Percentiles rank a stretch among this genome's conserved stretches.
Evolutionary conservation across 75 land plant genomes (phyloP).

Genomic region (Picea glauca): DNA sequence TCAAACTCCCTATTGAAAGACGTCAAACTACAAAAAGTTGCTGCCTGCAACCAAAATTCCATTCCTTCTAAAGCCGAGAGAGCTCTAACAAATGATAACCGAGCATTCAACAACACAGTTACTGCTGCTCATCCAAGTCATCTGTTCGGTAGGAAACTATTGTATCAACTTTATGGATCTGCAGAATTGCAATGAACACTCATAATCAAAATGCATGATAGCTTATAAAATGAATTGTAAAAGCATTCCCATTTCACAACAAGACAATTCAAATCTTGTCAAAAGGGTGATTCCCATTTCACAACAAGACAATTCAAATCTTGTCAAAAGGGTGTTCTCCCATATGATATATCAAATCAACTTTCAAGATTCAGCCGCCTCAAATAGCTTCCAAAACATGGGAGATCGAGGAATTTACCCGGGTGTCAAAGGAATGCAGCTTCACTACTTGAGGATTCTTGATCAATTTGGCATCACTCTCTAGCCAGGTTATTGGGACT

Average conservation of each 20-base stretch:
- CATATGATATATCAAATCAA: not conserved
- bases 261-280: not conserved
- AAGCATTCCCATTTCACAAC: not conserved
- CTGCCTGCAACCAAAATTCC: not conserved
- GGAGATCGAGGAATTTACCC: slow-evolving; percentile 32
- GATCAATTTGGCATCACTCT: slow-evolving; percentile 93
- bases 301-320: not conserved
- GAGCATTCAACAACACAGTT: not conserved
- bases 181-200: slow-evolving; percentile 22
- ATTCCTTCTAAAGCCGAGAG: not conserved
- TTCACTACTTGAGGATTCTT: slow-evolving; percentile 91
- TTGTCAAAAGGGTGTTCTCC: not conserved
- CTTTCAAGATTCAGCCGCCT: not conserved
- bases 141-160: slow-evolving; percentile 86
- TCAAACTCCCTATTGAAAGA: not conserved
- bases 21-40: not conserved
- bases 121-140: slow-evolving; percentile 53
- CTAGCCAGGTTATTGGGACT: slow-evolving; percentile 86
- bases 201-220: not conserved
- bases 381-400: not conserved
- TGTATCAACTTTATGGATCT: slow-evolving; percentile 89
- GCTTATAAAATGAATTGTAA: not conserved
- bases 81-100: not conserved
- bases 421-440: slow-evolving; percentile 86
- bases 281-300: not conserved